Evolutionary conservation across 2,329 filamentous ascomycete genomes (phyloP).

Genomic region (Didymellaceae sp.): DNA sequence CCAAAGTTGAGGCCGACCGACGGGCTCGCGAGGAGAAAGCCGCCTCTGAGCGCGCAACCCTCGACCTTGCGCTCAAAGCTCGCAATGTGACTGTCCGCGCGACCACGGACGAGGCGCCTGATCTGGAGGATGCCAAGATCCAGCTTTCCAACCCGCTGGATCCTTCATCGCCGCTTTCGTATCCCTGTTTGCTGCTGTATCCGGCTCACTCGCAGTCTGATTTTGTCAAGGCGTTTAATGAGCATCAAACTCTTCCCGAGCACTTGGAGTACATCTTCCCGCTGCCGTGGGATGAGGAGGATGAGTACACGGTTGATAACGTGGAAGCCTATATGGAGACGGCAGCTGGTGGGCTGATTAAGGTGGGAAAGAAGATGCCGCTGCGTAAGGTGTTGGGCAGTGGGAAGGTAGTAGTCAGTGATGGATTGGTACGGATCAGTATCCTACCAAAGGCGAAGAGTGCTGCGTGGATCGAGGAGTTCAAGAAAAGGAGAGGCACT

Average conservation of each 20-base stretch:
- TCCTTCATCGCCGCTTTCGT: constrained; percentile 71
- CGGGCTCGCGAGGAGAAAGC: constrained; percentile 62
- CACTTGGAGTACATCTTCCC: constrained; percentile 88
- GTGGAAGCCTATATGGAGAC: constrained; percentile 95
- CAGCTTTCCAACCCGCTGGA: constrained; percentile 75
- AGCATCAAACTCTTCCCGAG: constrained; percentile 75
- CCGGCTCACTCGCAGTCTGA: constrained; percentile 82
- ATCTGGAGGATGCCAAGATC: constrained; percentile 84
- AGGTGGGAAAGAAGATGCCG: constrained; percentile 84
- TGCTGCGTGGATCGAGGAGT: constrained; percentile 79
- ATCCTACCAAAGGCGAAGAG: constrained; percentile 77
- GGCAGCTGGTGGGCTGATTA: constrained; percentile 76
- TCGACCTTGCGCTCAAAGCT: constrained; percentile 63
- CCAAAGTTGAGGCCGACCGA: constrained; percentile 63
- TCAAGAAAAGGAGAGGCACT: constrained; percentile 71
- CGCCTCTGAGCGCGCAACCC: constrained; percentile 63
- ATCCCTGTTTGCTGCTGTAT: constrained; percentile 86
- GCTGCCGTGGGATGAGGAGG: constrained; percentile 78
- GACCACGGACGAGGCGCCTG: constrained; percentile 77
- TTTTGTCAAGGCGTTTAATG: constrained; percentile 86
- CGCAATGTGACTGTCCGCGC: constrained; percentile 72
- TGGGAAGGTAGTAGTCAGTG: constrained; percentile 84
- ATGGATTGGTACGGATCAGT: constrained; percentile 82
- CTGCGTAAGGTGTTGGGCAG: constrained; percentile 75
- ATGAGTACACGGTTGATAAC: constrained; percentile 67